Percentiles rank a stretch among this genome's conserved stretches.
These are phyloP conservation scores for Psidium friedrichsthalianum DNA, from an alignment of 345 rosid species.

Conservation along the genomic window DNA sequence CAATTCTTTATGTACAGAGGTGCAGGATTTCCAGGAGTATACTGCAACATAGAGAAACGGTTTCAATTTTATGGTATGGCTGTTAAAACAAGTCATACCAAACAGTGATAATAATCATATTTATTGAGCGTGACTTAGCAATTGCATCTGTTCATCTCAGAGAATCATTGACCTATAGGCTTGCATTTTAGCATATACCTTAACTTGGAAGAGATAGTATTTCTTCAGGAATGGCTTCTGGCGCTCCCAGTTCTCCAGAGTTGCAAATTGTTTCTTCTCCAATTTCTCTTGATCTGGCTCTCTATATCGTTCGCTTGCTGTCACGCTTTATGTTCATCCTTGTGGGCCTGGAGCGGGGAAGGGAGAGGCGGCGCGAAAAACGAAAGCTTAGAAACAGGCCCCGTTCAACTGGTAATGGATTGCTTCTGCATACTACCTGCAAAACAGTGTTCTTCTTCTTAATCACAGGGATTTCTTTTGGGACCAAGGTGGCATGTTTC, in stretches of 20 bases:
- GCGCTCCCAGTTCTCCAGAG: constrained; percentile 55
- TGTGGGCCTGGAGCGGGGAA: too few relatives aligned
- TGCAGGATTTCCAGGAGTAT: constrained; percentile 76
- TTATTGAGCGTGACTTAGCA: not conserved
- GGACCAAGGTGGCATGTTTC: constrained; percentile 69
- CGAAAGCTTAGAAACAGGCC: constrained; percentile 1
- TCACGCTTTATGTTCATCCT: constrained; percentile 33
- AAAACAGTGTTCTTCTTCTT: constrained; percentile 73
- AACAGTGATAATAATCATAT: not conserved
- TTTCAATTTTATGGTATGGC: too few relatives aligned
- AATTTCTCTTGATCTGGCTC: constrained; percentile 26
- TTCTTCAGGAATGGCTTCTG: too few relatives aligned
- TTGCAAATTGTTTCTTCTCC: constrained; percentile 32
- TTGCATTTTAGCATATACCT: constrained; percentile 29
- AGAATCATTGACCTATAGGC: not conserved
- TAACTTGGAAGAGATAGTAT: constrained; percentile 82
- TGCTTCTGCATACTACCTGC: constrained; percentile 35
- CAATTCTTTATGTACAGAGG: constrained; percentile 82
- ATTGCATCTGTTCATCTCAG: not conserved
- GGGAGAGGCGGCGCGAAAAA: too few relatives aligned
- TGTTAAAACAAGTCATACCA: too few relatives aligned
- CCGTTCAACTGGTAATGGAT: not conserved
- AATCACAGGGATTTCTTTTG: constrained; percentile 77
- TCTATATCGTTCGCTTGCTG: constrained; percentile 15
- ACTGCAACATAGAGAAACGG: constrained; percentile 33